A percentile compares a stretch with the other conserved stretches of the same genome.
These are phyloP conservation scores for Leptomonas pyrrhocoris DNA, from an alignment of 208 protist genomes.

Conservation along the genomic window DNA sequence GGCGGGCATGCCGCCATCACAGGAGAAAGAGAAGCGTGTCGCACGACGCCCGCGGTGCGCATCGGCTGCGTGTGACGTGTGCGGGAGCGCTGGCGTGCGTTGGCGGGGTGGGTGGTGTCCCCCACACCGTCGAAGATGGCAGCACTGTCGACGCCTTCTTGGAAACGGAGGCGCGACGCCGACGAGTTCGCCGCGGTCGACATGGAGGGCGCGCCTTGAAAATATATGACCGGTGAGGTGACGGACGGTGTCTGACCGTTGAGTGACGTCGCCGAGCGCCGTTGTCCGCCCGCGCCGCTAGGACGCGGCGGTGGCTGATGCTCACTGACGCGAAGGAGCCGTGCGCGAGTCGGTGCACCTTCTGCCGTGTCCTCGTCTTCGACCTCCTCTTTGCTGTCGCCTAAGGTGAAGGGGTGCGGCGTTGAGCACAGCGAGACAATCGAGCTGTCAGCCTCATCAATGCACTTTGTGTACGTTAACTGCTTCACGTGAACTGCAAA, in stretches of 20 bases:
- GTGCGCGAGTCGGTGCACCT: neutral
- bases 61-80: neutral
- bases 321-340: neutral
- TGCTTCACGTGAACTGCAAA: neutral
- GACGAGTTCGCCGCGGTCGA: neutral
- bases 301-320: neutral
- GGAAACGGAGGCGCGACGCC: neutral
- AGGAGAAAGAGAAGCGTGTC: neutral
- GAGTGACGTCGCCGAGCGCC: neutral
- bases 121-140: neutral
- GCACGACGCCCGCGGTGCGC: constrained; percentile 5
- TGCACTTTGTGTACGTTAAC: neutral
- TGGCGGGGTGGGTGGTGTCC: neutral
- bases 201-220: constrained; percentile 27
- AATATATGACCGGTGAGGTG: constrained; percentile 19
- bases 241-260: constrained; percentile 4
- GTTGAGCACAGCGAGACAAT: neutral
- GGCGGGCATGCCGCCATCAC: neutral
- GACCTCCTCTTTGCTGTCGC: neutral
- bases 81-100: neutral
- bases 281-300: neutral
- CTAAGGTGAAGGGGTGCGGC: neutral
- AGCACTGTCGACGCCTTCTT: neutral
- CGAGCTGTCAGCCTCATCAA: neutral
- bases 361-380: neutral